Evolutionary conservation across 2,329 filamentous ascomycete species (phyloP).

Genomic region (Didymella arachidicola): DNA sequence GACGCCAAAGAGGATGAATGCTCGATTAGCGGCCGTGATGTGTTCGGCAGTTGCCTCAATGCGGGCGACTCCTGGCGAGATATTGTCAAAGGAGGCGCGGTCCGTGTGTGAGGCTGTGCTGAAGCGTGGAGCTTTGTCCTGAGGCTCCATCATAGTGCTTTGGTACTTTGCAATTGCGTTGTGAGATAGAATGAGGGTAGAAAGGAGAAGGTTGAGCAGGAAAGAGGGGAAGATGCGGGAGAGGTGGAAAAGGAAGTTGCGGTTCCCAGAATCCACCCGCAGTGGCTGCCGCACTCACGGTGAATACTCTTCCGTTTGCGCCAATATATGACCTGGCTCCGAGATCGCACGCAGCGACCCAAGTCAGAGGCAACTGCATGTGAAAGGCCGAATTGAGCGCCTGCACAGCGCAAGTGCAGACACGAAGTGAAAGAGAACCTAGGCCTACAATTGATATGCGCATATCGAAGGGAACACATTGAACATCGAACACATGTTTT

Average conservation of each 20-base stretch:
- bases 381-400: not conserved
- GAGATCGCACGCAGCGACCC: not conserved
- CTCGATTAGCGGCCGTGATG: conserved; percentile 61
- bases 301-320: conserved; percentile 2
- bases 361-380: not conserved
- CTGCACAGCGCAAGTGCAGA: not conserved
- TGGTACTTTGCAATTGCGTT: not conserved
- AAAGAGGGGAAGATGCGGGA: not conserved
- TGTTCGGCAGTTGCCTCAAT: conserved; percentile 65
- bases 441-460: not conserved
- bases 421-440: not conserved
- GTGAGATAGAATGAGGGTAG: not conserved
- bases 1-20: conserved; percentile 66
- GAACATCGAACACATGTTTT: not conserved
- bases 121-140: not conserved
- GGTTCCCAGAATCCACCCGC: not conserved
- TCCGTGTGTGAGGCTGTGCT: not conserved
- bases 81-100: not conserved
- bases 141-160: not conserved
- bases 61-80: conserved; percentile 64
- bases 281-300: conserved; percentile 2
- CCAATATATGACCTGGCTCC: not conserved
- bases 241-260: not conserved
- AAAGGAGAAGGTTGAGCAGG: not conserved
- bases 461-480: not conserved